Evolutionary conservation across 2,329 filamentous ascomycete species (phyloP).

Genomic region (Raffaelea deltoideospora): DNA sequence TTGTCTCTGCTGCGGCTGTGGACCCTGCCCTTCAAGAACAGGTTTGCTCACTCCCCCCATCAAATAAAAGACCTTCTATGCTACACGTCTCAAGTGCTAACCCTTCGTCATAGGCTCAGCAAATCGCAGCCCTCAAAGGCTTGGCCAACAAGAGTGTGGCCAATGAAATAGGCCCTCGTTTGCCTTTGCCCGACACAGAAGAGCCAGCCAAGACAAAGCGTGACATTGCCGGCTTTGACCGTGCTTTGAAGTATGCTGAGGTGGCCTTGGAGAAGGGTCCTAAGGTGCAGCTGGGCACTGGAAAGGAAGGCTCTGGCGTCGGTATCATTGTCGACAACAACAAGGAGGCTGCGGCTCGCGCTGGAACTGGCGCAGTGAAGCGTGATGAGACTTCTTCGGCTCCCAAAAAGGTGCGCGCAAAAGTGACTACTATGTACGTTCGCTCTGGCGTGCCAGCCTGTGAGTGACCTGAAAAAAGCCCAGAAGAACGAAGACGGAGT

Average conservation of each 20-base stretch:
- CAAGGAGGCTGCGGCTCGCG: constrained; percentile 7
- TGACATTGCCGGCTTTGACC: constrained; percentile 29
- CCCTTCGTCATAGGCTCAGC: constrained; percentile 19
- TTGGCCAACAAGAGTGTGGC: constrained; percentile 34
- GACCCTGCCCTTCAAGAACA: constrained; percentile 21
- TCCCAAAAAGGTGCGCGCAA: constrained; percentile 21
- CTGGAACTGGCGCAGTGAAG: constrained; percentile 4
- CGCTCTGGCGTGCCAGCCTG: constrained; percentile 25
- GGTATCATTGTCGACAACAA: constrained; percentile 20
- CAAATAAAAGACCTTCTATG: constrained; percentile 4
- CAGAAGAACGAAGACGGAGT: not conserved
- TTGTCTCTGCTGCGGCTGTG: constrained; percentile 3
- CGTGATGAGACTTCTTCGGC: constrained; percentile 7
- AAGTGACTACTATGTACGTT: constrained; percentile 31
- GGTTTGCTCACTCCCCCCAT: constrained; percentile 12
- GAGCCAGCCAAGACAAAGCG: constrained; percentile 22
- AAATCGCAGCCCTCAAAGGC: constrained; percentile 28
- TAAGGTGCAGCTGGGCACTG: constrained; percentile 32
- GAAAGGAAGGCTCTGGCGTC: constrained; percentile 23
- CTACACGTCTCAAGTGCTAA: too few relatives aligned
- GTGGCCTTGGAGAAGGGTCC: constrained; percentile 28
- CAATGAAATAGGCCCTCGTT: constrained; percentile 31
- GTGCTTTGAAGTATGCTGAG: constrained; percentile 29
- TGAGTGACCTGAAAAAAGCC: constrained; percentile 15
- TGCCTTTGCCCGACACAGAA: constrained; percentile 7